A percentile compares a stretch with the other conserved stretches of the same genome.
Conservation (phyloP, 2,329 filamentous ascomycete species). For the Diaporthe sp. region DNA sequence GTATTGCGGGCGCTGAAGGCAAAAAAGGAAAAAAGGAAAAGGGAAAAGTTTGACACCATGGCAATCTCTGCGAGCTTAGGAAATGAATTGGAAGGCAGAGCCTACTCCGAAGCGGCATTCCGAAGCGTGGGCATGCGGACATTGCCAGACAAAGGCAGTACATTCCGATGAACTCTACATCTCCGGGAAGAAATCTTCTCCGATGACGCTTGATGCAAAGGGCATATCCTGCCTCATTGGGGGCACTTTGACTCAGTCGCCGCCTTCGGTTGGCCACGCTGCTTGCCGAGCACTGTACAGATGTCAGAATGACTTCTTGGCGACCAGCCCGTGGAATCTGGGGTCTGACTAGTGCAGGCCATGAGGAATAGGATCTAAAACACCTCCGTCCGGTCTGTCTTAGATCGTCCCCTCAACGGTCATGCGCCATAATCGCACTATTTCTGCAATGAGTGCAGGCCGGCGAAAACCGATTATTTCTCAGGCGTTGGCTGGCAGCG, state of each 20-base stretch:
- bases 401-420: not conserved
- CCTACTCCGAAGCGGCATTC: not conserved
- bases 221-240: not conserved
- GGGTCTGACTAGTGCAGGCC: slow-evolving; percentile 22
- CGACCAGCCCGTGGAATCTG: slow-evolving; percentile 15
- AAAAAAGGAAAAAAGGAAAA: not conserved
- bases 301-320: slow-evolving; percentile 15
- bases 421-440: not conserved
- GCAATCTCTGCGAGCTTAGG: slow-evolving; percentile 1
- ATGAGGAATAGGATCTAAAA: slow-evolving; percentile 29
- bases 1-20: not conserved
- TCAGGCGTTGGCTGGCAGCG: not conserved
- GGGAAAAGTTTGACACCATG: not conserved
- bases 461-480: not conserved
- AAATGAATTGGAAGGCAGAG: not conserved
- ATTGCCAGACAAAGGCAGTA: not conserved
- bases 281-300: not conserved
- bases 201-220: not conserved
- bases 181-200: not conserved
- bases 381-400: slow-evolving; percentile 30
- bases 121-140: not conserved
- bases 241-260: slow-evolving; percentile 22
- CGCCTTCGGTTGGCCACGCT: not conserved
- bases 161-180: not conserved
- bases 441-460: not conserved